Base-by-base conservation (phyloP, 2,329 filamentous ascomycete species). In the Pseudocercospora pini-densiflorae region DNA sequence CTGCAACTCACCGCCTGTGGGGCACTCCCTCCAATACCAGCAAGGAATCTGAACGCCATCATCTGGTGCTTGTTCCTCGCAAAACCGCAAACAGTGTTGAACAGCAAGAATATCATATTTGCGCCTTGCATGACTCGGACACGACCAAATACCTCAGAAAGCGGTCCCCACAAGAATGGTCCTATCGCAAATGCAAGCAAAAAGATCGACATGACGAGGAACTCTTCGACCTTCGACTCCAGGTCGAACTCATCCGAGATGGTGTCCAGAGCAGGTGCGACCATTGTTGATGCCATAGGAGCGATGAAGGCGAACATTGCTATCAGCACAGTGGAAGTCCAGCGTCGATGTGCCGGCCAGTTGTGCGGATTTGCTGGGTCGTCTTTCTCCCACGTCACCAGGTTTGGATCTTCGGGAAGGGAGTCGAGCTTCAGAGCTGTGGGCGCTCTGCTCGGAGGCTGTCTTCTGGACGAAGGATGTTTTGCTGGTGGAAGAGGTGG, bases 301-400 rank as follows among this genome's bases (percentile, higher is more conserved):
- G 74, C 71, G 19, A 77, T 76, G 68, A 77, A 77, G 9, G 74
- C 73, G 36, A 76, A 76, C 54, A 71, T 71, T 10, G 75, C 73
- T n/a, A 81, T 77, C 31, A 82, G 75, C 6, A 81, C 65, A 0
- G 79, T 80, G 4, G 77, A 77, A 23, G 77, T 76, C 80, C 80
- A 82, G 76, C 49, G 80, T 8, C 78, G 72, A 61, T 76, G 74
- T 64, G 76, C 75, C 3, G 74, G 73, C 80, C 80, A 82, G 23
- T 70, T 81, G 61, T 80, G 79, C 2, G 81, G 81, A 58, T 82
- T 81, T 16, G 70, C 72, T 5, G 77, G 79, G 62, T 83, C 81
- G 14, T 81, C 72, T 9, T 77, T 72, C 59, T 81, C 79, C 80
- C 80, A 83, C 2, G 77, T 77, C 1, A 82, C 79, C 23, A 81